phyloP scores from a whole-genome alignment of 2,329 filamentous ascomycete genomes.

The Teratosphaeriaceae sp. region DNA sequence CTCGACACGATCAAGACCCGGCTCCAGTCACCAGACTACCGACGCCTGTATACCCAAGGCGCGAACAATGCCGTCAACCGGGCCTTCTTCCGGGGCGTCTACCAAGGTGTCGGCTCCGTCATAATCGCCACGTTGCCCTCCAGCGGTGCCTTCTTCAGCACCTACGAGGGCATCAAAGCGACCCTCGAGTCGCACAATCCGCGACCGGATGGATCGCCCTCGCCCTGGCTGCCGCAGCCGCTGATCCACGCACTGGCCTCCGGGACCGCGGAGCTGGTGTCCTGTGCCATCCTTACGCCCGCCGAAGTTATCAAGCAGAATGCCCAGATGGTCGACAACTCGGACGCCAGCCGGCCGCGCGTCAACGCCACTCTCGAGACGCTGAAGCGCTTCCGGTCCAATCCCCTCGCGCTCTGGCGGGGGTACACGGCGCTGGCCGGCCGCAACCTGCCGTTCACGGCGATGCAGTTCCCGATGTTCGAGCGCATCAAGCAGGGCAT shows the following conservation, averaged over 20 bases:
- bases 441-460: slow-evolving; percentile 80
- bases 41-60: slow-evolving; percentile 56
- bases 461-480: slow-evolving; percentile 82
- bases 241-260: slow-evolving; percentile 69
- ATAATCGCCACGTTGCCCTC: slow-evolving; percentile 84
- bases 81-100: slow-evolving; percentile 64
- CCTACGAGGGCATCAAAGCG: slow-evolving; percentile 72
- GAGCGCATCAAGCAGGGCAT: slow-evolving; percentile 60
- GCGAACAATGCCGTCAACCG: slow-evolving; percentile 49
- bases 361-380: slow-evolving; percentile 51
- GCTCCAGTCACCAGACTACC: slow-evolving; percentile 71
- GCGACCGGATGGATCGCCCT: slow-evolving; percentile 30
- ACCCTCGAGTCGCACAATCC: slow-evolving; percentile 49
- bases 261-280: slow-evolving; percentile 70
- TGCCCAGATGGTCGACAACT: slow-evolving; percentile 66
- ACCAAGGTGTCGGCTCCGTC: slow-evolving; percentile 81
- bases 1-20: slow-evolving; percentile 87
- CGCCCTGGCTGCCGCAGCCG: slow-evolving; percentile 55
- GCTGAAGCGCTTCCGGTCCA: slow-evolving; percentile 49
- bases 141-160: slow-evolving; percentile 83
- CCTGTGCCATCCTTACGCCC: slow-evolving; percentile 79
- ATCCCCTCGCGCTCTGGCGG: slow-evolving; percentile 51
- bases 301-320: slow-evolving; percentile 93
- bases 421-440: slow-evolving; percentile 79
- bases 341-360: slow-evolving; percentile 24